Evolutionary conservation across 108 stramenopile species (phyloP).

Genomic region (Conticribra guillardii): DNA sequence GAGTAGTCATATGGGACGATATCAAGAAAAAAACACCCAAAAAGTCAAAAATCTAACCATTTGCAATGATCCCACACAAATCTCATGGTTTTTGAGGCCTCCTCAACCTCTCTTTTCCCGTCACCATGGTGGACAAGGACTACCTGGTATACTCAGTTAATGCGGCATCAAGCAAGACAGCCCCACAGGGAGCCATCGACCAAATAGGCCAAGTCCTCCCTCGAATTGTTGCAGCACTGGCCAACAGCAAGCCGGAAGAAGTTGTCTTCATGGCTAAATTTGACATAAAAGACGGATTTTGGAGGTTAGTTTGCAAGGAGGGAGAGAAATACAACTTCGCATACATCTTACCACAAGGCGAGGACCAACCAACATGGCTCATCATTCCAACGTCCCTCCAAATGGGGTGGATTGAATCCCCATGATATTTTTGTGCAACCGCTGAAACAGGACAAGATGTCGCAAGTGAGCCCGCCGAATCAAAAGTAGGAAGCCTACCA

Average conservation of each 20-base stretch:
- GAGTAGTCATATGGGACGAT: background rate
- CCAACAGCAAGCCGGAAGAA: too few species aligned
- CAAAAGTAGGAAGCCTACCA: background rate
- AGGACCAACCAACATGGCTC: conserved; percentile 64
- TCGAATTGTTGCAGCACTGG: too few species aligned
- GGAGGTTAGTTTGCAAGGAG: background rate
- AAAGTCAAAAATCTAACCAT: conserved; percentile 1
- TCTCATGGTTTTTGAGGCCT: background rate
- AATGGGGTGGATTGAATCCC: too few species aligned
- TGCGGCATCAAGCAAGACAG: background rate
- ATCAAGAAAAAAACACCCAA: background rate
- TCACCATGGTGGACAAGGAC: background rate
- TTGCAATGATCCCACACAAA: conserved; percentile 9
- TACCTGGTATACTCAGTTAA: background rate
- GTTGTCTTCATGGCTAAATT: too few species aligned
- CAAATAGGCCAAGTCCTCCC: too few species aligned
- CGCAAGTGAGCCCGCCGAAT: background rate
- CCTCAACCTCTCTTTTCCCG: background rate
- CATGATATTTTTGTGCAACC: too few species aligned
- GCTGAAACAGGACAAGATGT: too few species aligned
- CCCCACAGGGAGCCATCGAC: too few species aligned
- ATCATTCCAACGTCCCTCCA: too few species aligned
- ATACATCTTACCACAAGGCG: conserved; percentile 54
- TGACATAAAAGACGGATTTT: too few species aligned
- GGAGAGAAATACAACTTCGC: background rate